Base-by-base conservation (phyloP, 768 basidiomycete species). In the Hericium rajendrae region DNA sequence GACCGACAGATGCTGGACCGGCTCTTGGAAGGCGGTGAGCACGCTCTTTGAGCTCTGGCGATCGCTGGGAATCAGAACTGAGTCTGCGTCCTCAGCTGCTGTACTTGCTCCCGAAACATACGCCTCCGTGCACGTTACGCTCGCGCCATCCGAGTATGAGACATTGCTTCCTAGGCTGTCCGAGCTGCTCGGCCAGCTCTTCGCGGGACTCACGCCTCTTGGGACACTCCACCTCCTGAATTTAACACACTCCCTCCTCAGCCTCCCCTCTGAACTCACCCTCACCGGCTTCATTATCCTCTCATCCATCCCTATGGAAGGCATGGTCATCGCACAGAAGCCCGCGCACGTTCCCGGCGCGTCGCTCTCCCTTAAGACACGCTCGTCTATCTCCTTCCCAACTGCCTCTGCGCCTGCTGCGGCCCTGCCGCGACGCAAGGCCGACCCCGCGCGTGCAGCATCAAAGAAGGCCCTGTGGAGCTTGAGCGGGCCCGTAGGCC, bases 401-500 rank as follows among this genome's bases (percentile, higher is more conserved):
- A 48, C 39, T 22, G 38, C 38, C 8, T 56, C 40, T 6, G 54
- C 48, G 40, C 56, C 55, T 8, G 57, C 67, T 13, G 51, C 64
- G 8, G 60, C 70, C 2, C 68, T 78, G 5, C 69, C 82, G 5
- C 75, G 78, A 26, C 78, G 85, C 48, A 77, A 84, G 22, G 20
- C 49, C 16, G 49, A 51, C 11, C 15, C 49, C 8, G 49, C 49
- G 8, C 49, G 28, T 63, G 76, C 82, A 58, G 85, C 88, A 9
- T 81, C 86, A 51, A 95, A 94, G 72, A 88, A 92, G 60, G 90
- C 91, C 0, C 76, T 97, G 38, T 97, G 94, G 94, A 77, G 91
- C 0, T 76, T 94, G 37, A 84, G 75, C 40, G 72, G 86, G 1
- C 81, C 88, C 2, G 76, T 83, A 0, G 81, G 88, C 3, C 82